Conservation (phyloP, 352 stramenopile genomes). For the Phytophthora sp. region DNA sequence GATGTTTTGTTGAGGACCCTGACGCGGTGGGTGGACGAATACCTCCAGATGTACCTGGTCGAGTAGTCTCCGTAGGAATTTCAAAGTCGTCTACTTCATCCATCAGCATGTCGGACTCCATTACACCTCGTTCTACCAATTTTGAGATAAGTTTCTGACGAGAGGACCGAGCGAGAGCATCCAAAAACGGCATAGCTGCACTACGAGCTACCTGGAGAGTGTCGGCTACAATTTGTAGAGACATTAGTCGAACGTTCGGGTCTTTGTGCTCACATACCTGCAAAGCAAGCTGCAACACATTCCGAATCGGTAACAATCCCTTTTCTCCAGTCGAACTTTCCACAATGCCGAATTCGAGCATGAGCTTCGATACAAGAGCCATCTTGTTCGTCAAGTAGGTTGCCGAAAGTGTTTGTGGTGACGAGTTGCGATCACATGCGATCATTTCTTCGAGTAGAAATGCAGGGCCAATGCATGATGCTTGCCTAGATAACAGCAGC, state of each 20-base stretch:
- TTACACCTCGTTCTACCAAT: slow-evolving; percentile 69
- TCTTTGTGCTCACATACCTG: slow-evolving; percentile 81
- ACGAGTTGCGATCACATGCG: slow-evolving; percentile 64
- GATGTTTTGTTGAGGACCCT: slow-evolving; percentile 81
- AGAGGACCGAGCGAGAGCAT: slow-evolving; percentile 62
- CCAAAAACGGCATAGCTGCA: slow-evolving; percentile 73
- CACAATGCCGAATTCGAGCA: slow-evolving; percentile 80
- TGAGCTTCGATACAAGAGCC: slow-evolving; percentile 68
- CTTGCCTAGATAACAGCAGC: slow-evolving; percentile 69
- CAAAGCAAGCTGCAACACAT: slow-evolving; percentile 70
- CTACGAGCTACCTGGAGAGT: slow-evolving; percentile 62
- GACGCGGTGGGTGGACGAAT: slow-evolving; percentile 73
- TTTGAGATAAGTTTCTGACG: slow-evolving; percentile 87
- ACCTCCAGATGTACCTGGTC: slow-evolving; percentile 60
- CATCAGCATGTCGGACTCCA: slow-evolving; percentile 84
- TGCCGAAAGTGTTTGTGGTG: slow-evolving; percentile 52
- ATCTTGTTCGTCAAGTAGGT: slow-evolving; percentile 80
- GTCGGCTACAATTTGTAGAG: slow-evolving; percentile 74
- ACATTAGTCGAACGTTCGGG: slow-evolving; percentile 61
- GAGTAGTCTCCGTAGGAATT: slow-evolving; percentile 33
- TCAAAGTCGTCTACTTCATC: slow-evolving; percentile 88
- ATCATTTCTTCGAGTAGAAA: slow-evolving; percentile 84
- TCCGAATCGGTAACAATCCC: slow-evolving; percentile 57
- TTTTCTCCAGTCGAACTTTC: slow-evolving; percentile 46
- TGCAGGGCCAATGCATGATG: slow-evolving; percentile 57